These are phyloP conservation scores for Paracorniculantispora psalliotae DNA, from an alignment of 2,329 filamentous ascomycete genomes.

Conservation along the genomic window DNA sequence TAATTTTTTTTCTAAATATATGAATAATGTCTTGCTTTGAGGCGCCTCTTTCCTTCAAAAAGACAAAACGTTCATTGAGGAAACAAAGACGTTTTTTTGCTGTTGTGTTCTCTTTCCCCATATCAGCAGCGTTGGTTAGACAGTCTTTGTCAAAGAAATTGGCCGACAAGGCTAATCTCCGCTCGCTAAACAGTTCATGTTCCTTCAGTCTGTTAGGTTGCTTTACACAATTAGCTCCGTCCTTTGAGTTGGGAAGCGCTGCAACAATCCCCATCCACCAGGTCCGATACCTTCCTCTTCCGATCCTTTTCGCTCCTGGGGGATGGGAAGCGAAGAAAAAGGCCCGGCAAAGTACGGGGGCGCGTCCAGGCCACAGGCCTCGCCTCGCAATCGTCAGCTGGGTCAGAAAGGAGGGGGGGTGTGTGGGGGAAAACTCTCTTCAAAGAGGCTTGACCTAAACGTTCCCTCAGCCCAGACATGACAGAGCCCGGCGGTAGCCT, in stretches of 20 bases:
- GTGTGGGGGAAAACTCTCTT: not conserved
- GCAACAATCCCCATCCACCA: not conserved
- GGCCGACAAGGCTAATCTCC: not conserved
- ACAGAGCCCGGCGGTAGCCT: not conserved
- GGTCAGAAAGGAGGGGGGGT: not conserved
- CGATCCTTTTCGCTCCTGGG: not conserved
- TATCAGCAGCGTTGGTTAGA: not conserved
- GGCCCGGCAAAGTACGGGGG: not conserved
- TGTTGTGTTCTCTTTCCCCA: too few relatives aligned
- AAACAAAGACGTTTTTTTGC: too few relatives aligned
- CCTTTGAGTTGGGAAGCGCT: not conserved
- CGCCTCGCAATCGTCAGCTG: constrained; percentile 5
- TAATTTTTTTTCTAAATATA: not conserved
- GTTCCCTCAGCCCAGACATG: not conserved
- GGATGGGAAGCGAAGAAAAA: too few relatives aligned
- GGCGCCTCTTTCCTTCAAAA: not conserved
- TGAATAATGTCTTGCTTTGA: not conserved
- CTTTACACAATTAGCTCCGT: not conserved
- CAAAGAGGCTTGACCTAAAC: not conserved
- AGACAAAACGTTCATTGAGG: not conserved
- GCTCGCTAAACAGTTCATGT: not conserved
- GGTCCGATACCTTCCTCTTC: not conserved
- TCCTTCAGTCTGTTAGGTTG: not conserved
- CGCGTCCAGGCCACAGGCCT: not conserved
- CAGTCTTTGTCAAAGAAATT: not conserved